Conservation (phyloP, 345 rosid genomes). For the Brassica nigra region DNA sequence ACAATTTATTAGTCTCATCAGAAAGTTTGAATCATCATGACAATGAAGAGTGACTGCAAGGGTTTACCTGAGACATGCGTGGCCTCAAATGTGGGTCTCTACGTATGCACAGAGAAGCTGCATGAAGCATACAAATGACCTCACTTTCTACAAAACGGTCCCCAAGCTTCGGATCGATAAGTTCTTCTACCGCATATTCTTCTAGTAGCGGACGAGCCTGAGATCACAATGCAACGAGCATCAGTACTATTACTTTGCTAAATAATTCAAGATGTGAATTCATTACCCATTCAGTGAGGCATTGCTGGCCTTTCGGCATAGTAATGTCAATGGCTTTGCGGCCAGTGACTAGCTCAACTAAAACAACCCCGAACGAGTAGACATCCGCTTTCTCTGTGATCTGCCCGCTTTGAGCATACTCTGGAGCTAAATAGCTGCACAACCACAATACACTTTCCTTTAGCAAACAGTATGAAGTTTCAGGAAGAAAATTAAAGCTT, state of each 20-base stretch:
- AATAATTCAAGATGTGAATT: neutral
- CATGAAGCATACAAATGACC: conserved; percentile 93
- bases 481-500: conserved; percentile 12
- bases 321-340: conserved; percentile 91
- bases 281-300: conserved; percentile 96
- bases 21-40: conserved; percentile 9
- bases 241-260: conserved; percentile 26
- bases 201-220: conserved; percentile 96
- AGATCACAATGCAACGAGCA: conserved; percentile 10
- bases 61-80: conserved; percentile 91
- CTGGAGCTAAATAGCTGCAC: conserved; percentile 96
- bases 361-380: conserved; percentile 95
- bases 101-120: conserved; percentile 85
- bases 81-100: conserved; percentile 92
- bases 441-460: conserved; percentile 7
- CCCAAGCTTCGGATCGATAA: conserved; percentile 73
- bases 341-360: conserved; percentile 95
- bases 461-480: conserved; percentile 12
- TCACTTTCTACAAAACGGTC: conserved; percentile 68
- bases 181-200: conserved; percentile 81
- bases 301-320: conserved; percentile 95
- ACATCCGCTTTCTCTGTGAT: conserved; percentile 98
- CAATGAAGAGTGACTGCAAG: neutral
- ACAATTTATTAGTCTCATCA: conserved; percentile 14
- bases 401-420: conserved; percentile 97